phyloP scores from a whole-genome alignment of 495 filamentous ascomycete species.

The Neurospora pannonica region DNA sequence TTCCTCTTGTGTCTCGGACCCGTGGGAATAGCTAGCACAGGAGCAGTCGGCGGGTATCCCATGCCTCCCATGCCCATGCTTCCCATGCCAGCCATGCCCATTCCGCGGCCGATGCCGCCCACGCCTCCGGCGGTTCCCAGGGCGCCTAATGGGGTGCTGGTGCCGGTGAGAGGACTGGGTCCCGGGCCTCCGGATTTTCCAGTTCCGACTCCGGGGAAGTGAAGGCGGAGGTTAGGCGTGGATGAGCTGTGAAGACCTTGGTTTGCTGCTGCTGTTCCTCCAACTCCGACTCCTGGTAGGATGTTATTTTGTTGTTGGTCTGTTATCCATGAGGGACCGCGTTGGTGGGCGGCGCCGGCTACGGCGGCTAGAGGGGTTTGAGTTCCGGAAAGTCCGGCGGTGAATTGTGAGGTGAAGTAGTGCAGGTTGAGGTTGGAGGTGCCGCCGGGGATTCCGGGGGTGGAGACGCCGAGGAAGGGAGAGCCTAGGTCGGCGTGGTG shows the following conservation, averaged over 20 bases:
- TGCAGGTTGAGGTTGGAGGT: constrained; percentile 83
- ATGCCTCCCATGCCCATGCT: not conserved
- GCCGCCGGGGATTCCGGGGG: constrained; percentile 73
- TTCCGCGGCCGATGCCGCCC: constrained; percentile 1
- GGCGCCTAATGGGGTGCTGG: constrained; percentile 4
- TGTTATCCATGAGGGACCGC: constrained; percentile 30
- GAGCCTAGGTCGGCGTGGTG: constrained; percentile 46
- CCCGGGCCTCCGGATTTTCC: not conserved
- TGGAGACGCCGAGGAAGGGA: constrained; percentile 57
- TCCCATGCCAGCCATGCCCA: not conserved
- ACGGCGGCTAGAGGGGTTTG: constrained; percentile 83
- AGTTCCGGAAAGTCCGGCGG: constrained; percentile 67
- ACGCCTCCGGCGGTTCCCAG: not conserved
- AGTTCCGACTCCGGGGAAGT: not conserved
- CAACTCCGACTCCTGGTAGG: not conserved
- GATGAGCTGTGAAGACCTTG: constrained; percentile 19
- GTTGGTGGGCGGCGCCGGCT: constrained; percentile 50
- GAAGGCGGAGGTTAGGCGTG: constrained; percentile 11
- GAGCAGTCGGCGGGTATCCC: not conserved
- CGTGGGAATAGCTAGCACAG: not conserved
- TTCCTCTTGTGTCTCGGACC: constrained; percentile 29
- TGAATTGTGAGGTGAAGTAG: constrained; percentile 82
- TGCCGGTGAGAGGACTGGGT: not conserved
- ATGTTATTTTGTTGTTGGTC: constrained; percentile 6
- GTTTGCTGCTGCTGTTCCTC: not conserved